Evolutionary conservation across 2,329 filamentous ascomycete species (phyloP), one percentile per base, ranked within the genome.

Genomic region (Xylaria sp.): DNA sequence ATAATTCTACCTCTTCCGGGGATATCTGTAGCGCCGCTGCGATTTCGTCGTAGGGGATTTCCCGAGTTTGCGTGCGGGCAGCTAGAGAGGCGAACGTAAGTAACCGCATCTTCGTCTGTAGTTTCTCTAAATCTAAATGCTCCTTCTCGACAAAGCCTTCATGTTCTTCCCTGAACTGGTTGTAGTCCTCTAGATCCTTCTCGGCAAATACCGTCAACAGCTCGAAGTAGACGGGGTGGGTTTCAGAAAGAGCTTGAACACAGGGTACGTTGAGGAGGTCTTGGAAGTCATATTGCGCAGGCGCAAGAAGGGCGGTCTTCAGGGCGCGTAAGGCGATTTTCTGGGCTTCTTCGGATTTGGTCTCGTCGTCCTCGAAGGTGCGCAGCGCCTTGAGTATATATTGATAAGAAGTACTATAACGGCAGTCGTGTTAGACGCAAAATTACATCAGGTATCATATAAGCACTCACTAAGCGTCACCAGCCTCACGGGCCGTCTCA

Each of bases 51-150:
- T 99, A 99, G 63, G 94, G 90, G 54, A 99, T 90, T 73, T 95
- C 92, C 73, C 94, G 91, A 72, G 87, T 91, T 63, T 90, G 89
- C 21, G 90, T 90, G 68, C 90, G 88, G 37, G 94, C 92, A 19
- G 94, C 93, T 67, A 98, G 85, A 68, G 90, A 94, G 68, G 94
- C 90, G 68, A 99, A 90, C 13, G 95, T 98, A 61, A 99, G 86
- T 46, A 99, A 87, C 70, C 95, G 92, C 85, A 98, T 97, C 85
- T 99, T 99, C 78, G 90, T 92, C 83, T 93, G 88, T 68, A 98
- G 86, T 65, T 87, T 87, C 54, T 86, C 85, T 72, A 85, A 84
- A 74, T 96, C 89, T 49, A 89, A 85, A 67, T 87, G 85, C 73
- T 92, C 86, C 72, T 90, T 85, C 77, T 93, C 89, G 63, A 98